Evolutionary conservation across 2,329 filamentous ascomycete genomes (phyloP).

Genomic region (Aspergillus awamori): DNA sequence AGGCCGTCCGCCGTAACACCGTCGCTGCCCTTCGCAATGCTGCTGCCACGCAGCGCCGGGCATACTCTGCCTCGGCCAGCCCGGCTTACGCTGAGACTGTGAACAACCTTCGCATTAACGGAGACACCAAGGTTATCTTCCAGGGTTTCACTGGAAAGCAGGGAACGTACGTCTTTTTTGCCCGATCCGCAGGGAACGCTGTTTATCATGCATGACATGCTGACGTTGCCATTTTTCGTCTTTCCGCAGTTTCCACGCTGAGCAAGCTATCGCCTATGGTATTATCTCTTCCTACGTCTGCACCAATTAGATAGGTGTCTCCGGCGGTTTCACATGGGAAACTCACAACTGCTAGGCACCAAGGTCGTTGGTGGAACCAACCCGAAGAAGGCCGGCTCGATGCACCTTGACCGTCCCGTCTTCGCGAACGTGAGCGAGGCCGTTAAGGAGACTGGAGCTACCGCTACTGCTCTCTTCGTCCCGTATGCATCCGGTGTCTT

Average conservation of each 20-base stretch:
- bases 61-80: constrained; percentile 69
- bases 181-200: background rate
- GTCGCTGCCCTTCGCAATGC: constrained; percentile 68
- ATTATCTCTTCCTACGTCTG: constrained; percentile 36
- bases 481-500: constrained; percentile 61
- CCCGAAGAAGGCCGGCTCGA: constrained; percentile 94
- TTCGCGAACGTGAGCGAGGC: constrained; percentile 88
- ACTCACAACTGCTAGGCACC: constrained; percentile 66
- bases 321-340: constrained; percentile 11
- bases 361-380: constrained; percentile 98
- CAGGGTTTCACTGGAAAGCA: constrained; percentile 98
- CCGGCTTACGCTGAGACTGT: constrained; percentile 67
- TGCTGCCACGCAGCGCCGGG: constrained; percentile 64
- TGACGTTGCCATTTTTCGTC: constrained; percentile 30
- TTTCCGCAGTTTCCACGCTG: constrained; percentile 80
- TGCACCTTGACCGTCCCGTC: constrained; percentile 88
- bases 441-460: constrained; percentile 86
- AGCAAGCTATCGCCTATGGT: constrained; percentile 99
- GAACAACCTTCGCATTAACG: constrained; percentile 88
- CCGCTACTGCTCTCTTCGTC: constrained; percentile 92
- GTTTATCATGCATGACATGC: constrained; percentile 27
- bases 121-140: constrained; percentile 91
- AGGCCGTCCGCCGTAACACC: constrained; percentile 76
- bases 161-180: constrained; percentile 73
- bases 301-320: constrained; percentile 9